Percentiles rank a stretch among this genome's conserved stretches.
Conservation (phyloP, 208 protist species). For the Trypanosoma platydactyli region DNA sequence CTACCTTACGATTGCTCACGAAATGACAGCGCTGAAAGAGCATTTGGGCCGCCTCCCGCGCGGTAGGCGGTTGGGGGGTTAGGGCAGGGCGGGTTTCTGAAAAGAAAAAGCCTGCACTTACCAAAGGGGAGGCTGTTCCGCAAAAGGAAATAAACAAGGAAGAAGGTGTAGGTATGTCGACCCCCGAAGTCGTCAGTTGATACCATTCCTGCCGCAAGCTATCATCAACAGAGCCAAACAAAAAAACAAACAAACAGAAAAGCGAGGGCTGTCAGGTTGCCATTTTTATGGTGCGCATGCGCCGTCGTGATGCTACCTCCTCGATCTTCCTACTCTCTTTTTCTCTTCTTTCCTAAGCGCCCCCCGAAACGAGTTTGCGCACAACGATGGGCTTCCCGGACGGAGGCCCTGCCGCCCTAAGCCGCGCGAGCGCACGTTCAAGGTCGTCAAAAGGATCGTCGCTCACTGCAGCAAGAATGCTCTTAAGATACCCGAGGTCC, state of each 20-base stretch:
- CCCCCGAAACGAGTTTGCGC: constrained; percentile 1
- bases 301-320: not conserved
- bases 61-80: no score
- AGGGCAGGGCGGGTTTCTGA: no score
- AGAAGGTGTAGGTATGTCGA: no score
- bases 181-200: no score
- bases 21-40: no score
- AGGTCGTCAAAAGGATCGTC: constrained; percentile 62
- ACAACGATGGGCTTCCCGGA: constrained; percentile 21
- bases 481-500: constrained; percentile 74
- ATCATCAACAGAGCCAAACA: no score
- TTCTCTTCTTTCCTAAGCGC: not conserved
- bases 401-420: constrained; percentile 39
- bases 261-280: not conserved
- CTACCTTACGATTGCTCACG: no score
- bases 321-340: not conserved
- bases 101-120: no score
- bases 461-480: constrained; percentile 75
- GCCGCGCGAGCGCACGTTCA: constrained; percentile 33
- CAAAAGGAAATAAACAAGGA: no score
- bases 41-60: no score
- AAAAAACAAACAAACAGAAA: not conserved
- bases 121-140: no score
- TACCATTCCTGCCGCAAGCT: no score
- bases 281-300: not conserved